These are phyloP conservation scores for Yarrowia sp. DNA, from an alignment of 805 yeast species.

Conservation along the genomic window DNA sequence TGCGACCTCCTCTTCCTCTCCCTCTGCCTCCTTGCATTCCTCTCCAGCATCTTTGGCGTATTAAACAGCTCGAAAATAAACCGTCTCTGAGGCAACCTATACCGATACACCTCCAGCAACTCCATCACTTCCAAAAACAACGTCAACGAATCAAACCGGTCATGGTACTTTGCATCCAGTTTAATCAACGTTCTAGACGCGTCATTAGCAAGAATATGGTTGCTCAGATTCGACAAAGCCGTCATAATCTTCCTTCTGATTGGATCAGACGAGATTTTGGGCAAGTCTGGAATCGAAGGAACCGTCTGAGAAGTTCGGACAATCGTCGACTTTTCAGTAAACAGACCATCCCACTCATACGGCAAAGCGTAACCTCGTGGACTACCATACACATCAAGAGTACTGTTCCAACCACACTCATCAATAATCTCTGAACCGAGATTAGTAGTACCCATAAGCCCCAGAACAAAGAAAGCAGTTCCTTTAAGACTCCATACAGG, in stretches of 20 bases:
- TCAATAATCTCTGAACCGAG: constrained; percentile 85
- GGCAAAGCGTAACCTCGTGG: constrained; percentile 47
- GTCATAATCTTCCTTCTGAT: constrained; percentile 32
- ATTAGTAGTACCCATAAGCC: constrained; percentile 64
- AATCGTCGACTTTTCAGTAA: not conserved
- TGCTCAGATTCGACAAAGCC: constrained; percentile 54
- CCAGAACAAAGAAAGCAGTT: constrained; percentile 73
- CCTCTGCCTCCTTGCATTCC: constrained; percentile 40
- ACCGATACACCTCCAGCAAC: constrained; percentile 56
- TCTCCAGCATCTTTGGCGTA: constrained; percentile 52
- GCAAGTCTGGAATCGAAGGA: constrained; percentile 11
- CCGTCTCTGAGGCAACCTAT: constrained; percentile 59
- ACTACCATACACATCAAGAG: constrained; percentile 44
- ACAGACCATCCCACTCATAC: constrained; percentile 33
- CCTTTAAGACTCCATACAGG: constrained; percentile 64
- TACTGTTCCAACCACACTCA: constrained; percentile 71
- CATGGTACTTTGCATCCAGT: constrained; percentile 51
- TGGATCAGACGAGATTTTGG: constrained; percentile 29
- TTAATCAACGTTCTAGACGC: constrained; percentile 58
- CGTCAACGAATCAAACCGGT: constrained; percentile 53
- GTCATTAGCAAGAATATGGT: constrained; percentile 51
- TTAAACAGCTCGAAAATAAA: constrained; percentile 66
- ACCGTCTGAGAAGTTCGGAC: constrained; percentile 1
- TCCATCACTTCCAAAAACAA: constrained; percentile 54
- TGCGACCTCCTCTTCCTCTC: constrained; percentile 29